phyloP scores from a whole-genome alignment of 345 rosid genomes.

The Nasturtium officinale region DNA sequence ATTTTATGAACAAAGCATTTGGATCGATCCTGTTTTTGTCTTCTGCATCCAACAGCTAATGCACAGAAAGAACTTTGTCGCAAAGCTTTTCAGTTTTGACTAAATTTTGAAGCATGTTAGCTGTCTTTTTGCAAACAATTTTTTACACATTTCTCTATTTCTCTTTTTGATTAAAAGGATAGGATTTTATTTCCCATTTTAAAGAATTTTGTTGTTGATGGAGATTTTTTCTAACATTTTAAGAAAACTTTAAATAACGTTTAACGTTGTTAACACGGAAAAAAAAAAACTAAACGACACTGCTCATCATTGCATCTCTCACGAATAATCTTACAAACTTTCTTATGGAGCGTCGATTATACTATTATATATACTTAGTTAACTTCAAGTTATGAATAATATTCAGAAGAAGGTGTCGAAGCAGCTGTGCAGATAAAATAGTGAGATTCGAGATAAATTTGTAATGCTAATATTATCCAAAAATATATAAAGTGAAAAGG shows the following conservation, averaged over 20 bases:
- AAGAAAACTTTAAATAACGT: not conserved
- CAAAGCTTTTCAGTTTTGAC: not conserved
- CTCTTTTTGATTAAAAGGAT: not conserved
- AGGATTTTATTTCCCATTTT: not conserved
- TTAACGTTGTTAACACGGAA: not conserved
- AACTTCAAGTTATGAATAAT: not conserved
- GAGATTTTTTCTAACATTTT: not conserved
- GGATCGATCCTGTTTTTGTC: not conserved
- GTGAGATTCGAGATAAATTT: not conserved
- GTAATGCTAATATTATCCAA: constrained; percentile 10
- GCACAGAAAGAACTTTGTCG: not conserved
- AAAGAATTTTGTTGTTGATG: not conserved
- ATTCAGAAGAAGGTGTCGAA: not conserved
- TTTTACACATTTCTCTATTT: no score
- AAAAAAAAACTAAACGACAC: not conserved
- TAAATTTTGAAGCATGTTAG: not conserved
- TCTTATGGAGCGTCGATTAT: not conserved
- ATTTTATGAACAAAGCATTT: not conserved
- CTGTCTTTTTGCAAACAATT: not conserved
- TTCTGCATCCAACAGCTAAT: not conserved
- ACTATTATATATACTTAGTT: no score
- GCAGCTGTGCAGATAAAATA: not conserved
- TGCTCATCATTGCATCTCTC: not conserved
- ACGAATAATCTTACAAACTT: not conserved
- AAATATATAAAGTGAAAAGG: constrained; percentile 1